Base-by-base conservation (phyloP, 2,329 filamentous ascomycete species). In the Emmonsia crescens region DNA sequence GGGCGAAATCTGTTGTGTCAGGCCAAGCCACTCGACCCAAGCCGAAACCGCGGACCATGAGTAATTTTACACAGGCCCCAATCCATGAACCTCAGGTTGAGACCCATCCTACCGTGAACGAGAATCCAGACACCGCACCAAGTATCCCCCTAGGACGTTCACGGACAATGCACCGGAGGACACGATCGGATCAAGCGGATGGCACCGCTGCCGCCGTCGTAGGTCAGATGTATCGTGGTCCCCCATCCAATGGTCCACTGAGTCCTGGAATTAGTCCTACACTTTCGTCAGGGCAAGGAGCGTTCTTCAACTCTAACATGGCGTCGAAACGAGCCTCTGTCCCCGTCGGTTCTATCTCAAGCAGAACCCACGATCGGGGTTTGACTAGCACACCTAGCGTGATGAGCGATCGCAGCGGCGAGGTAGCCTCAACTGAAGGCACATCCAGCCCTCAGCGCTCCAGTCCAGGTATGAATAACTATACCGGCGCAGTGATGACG, bases 161-260 rank as follows among this genome's bases (percentile, higher is more conserved):
- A 14, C 71, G 74, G 62, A 77, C 76, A 19, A 68, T 74, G 31
- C 79, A 82, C 67, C 77, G 78, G 61, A 73, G 79, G 60, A 75
- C 78, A n/a, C 75, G 79, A 59, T 82, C 79, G 31, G 80, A 82
- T 60, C 77, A 79, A 64, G 69, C 74, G 12, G 67, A 69, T 24
- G 74, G 75, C 62, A 69, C 72, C 54, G 86, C 85, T 21, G 88
- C 89, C 8, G 85, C 82, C 63, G 83, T 96, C 36, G 87, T 96
- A 57, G 90, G 89, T 68, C 91, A 92, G 74, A 96, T 96, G 89
- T 95, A 95, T 77, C 87, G 87, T 70, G 88, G 88, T 16, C 67
- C 73, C 9, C 61, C 63, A 6, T 73, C 74, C 16, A 38, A 33
- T 55, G 83, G 88, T 27, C 82, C 85, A 9, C 79, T 83, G 61